Evolutionary conservation across 352 stramenopile species (phyloP), one percentile per base, ranked within the genome.

Genomic region (Globisporangium cederbergense): DNA sequence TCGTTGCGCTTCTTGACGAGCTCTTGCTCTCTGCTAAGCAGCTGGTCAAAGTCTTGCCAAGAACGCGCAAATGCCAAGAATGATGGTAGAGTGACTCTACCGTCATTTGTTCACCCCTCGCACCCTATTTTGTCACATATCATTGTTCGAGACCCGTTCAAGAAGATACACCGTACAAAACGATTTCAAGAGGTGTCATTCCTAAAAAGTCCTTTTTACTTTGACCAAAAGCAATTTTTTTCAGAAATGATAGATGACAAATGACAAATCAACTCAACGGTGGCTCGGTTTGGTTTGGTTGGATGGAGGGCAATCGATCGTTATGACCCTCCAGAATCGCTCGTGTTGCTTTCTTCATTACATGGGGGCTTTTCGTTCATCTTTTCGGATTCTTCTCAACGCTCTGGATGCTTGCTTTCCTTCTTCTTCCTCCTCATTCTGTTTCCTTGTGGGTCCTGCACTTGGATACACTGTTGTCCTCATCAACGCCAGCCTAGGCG

Each of bases 401-500:
- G 13, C 25, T 56, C 20, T 60, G 22, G 51, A 66, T 30, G 50
- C 34, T 54, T 43, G 25, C 25, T 28, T 28, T 28, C 2, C 58
- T 58, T 49, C 45, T 46, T 16, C 52, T 46, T 34, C 32, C 42
- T 38, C 32, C 10, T 42, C 36, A 42, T 34, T 28, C 32, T 59
- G 34, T 36, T 45, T 7, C 7, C 38, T 9, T 28, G 11, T 7
- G 9, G 50, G 34, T 51, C n/a, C 4, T 51, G 36, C 10, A 51
- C 16, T 11, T 36, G 36, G 5, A 16, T 9, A 20, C 10, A 30
- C 7, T 20, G 4, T n/a, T 1, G 11, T 7, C 14, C 9, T n/a
- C 0, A 4, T 32, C 53, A 5, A 40, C 30, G 22, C 38, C 25
- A 16, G 38, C 50, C 67, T 76, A 81, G 25, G 74, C 74, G 66